phyloP scores from a whole-genome alignment of 345 rosid genomes.

The Erodium maritimum region DNA sequence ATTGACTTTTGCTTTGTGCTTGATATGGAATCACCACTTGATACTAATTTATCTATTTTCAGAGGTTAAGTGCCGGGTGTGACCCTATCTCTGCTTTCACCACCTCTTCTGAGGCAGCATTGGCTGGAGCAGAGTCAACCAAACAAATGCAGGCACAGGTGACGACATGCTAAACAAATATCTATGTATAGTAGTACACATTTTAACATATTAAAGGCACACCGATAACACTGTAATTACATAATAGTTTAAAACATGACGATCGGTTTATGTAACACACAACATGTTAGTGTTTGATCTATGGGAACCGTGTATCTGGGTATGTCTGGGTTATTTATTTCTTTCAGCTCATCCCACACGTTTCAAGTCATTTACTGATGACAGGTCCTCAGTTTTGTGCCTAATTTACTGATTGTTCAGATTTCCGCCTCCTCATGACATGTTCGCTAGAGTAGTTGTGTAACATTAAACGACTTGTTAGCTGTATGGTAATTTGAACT shows the following conservation, averaged over 20 bases:
- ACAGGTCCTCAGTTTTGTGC: background rate
- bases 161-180: conserved; percentile 10
- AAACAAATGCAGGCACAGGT: conserved; percentile 89
- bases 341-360: too few relatives aligned
- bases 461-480: too few relatives aligned
- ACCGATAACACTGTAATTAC: background rate
- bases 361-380: too few relatives aligned
- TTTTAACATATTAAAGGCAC: background rate
- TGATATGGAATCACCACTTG: background rate
- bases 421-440: background rate
- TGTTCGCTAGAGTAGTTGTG: too few relatives aligned
- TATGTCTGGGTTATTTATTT: too few relatives aligned
- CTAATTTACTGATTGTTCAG: background rate
- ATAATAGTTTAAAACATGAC: too few relatives aligned
- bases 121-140: conserved; percentile 84
- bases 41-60: conserved; percentile 14
- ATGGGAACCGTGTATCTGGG: too few relatives aligned
- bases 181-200: background rate
- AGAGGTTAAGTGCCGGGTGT: conserved; percentile 70
- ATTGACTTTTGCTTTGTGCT: background rate
- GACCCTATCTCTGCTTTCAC: conserved; percentile 58
- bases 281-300: too few relatives aligned
- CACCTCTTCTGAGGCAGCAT: conserved; percentile 71
- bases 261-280: too few relatives aligned
- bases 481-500: conserved; percentile 7